Evolutionary conservation across 2,329 filamentous ascomycete genomes (phyloP).

Genomic region (Colletotrichum eleusines): DNA sequence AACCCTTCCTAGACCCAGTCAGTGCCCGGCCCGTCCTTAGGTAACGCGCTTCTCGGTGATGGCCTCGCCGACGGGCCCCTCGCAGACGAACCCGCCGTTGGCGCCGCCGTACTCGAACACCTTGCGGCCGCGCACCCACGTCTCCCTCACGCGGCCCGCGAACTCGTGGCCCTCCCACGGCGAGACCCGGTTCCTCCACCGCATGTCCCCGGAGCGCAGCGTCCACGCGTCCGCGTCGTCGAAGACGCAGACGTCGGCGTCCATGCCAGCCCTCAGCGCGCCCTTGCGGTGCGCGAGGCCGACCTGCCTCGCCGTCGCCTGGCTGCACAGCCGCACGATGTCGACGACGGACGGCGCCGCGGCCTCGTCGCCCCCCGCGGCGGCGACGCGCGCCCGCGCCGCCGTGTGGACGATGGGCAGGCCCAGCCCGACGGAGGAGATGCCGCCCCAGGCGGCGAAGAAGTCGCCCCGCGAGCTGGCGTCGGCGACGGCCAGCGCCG

Average conservation of each 20-base stretch:
- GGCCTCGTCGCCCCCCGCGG: constrained; percentile 51
- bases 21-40: constrained; percentile 46
- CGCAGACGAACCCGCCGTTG: constrained; percentile 63
- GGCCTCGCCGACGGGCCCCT: constrained; percentile 61
- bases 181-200: constrained; percentile 93
- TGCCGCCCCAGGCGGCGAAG: constrained; percentile 96
- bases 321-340: constrained; percentile 86
- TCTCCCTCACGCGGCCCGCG: constrained; percentile 83
- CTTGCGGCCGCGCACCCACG: constrained; percentile 82
- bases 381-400: constrained; percentile 69
- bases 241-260: constrained; percentile 93
- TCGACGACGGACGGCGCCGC: constrained; percentile 72
- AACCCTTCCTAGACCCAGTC: too few species aligned
- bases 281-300: constrained; percentile 86
- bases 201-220: constrained; percentile 82
- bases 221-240: constrained; percentile 86
- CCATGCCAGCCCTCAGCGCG: constrained; percentile 82
- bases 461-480: constrained; percentile 76
- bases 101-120: constrained; percentile 77
- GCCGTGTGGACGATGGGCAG: constrained; percentile 91
- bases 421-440: constrained; percentile 92
- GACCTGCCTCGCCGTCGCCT: constrained; percentile 89
- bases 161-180: constrained; percentile 88
- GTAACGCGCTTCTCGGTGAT: constrained; percentile 71
- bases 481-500: constrained; percentile 53